Evolutionary conservation across 2,329 filamentous ascomycete species (phyloP).

Genomic region (Aspergillus unguis): DNA sequence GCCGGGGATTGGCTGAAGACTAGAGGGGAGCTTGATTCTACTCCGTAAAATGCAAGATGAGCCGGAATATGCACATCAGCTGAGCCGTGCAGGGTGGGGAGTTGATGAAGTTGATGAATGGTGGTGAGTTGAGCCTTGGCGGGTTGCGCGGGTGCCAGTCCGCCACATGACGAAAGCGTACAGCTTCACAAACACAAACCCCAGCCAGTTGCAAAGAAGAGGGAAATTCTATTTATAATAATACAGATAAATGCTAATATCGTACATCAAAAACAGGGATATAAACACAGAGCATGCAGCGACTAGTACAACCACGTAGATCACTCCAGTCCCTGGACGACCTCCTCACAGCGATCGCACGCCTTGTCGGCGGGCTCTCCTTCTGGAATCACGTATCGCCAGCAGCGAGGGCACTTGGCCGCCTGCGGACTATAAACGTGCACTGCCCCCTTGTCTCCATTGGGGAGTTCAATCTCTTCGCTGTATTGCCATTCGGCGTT

Average conservation of each 20-base stretch:
- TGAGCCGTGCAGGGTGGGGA: not conserved
- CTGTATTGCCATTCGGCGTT: slow-evolving; percentile 43
- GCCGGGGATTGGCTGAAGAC: slow-evolving; percentile 2
- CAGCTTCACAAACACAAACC: not conserved
- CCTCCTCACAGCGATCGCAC: slow-evolving; percentile 70
- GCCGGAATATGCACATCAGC: not conserved
- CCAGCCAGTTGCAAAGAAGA: not conserved
- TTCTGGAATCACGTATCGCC: slow-evolving; percentile 70
- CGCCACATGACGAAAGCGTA: slow-evolving; percentile 11
- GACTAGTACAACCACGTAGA: slow-evolving; percentile 7
- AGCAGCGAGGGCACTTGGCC: slow-evolving; percentile 82
- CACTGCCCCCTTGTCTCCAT: slow-evolving; percentile 32
- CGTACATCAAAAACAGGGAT: slow-evolving; percentile 2
- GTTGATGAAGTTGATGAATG: not conserved
- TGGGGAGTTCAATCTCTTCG: slow-evolving; percentile 38
- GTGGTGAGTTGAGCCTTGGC: slow-evolving; percentile 2
- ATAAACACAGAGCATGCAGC: not conserved
- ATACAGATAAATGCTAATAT: not conserved
- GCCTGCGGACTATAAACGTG: slow-evolving; percentile 48
- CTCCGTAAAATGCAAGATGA: not conserved
- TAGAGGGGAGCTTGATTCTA: slow-evolving; percentile 1
- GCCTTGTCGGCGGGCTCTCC: slow-evolving; percentile 51
- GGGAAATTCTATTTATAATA: slow-evolving; percentile 6
- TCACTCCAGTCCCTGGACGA: slow-evolving; percentile 48
- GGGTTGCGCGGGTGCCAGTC: not conserved